Evolutionary conservation across 164 flowering plant genomes (phyloP), one percentile per base, ranked within the genome.

Genomic region (Cinnamomum chago): DNA sequence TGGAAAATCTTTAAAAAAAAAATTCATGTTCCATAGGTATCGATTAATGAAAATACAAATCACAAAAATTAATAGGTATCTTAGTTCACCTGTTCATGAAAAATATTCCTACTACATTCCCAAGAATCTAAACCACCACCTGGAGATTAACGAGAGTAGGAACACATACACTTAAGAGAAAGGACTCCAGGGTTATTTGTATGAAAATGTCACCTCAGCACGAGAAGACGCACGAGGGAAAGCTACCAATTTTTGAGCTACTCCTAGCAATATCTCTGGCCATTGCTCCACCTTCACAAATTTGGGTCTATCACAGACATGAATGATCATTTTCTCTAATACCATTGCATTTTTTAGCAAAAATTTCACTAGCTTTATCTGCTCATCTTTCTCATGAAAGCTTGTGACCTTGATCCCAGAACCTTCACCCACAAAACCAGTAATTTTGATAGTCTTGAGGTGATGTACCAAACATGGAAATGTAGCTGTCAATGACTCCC

Each of bases 321-420:
- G 35, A 17, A 66, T 66, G 40, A 20, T 66, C 68, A 66, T 66
- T 66, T 66, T 66, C 20, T 66, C 68, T 28, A 66, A 66, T 25
- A 66, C 68, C 47, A 66, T 27, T 20, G 68, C 35, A 30, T 66
- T 66, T 18, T 66, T 66, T 35, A 66, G 35, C 23, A 66, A 66
- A 66, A 66, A 66, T 25, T 28, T 66, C 40, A 66, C 68, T 66
- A 66, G 68, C 68, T 25, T 66, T 13, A 25, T 27, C 17, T 30
- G 15, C 13, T 15, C 27, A 15, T 25, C 15, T 30, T 25, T 12
- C 50, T 28, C 27, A 2, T 28, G 10, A n/a, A 62, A 23, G 25
- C 25, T 20, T 62, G 24, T 15, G 9, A 20, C 25, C 15, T 20
- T 5, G 11, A 62, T 62, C 3, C 65, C 2, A 15, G 25, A n/a